Base-by-base conservation (phyloP, 176 grass and related monocot species). In the Aegilops sharonensis region DNA sequence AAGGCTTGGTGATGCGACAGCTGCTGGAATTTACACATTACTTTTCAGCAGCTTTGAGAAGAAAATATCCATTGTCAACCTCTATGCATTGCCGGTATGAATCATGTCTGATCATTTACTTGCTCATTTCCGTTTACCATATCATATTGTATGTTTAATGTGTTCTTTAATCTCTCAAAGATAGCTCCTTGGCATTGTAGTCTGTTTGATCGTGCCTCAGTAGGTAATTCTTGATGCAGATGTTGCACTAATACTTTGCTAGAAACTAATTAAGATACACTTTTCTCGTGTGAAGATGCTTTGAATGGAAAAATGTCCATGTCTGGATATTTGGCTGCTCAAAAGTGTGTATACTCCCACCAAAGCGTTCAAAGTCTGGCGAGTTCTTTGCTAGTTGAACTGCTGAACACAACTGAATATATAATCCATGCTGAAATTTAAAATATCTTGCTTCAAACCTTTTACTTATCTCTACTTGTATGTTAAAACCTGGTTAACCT, bases 1-100 rank as follows among this genome's bases (percentile, higher is more conserved):
- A 87, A 94, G 93, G 64, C 90, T 98, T 77, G 96, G 96, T 67
- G 93, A 98, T 91, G 96, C 93, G 21, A 92, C 93, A 68, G 96
- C 96, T 45, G 96, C 96, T 64, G 89, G 88, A 84, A 86, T 98
- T 78, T 98, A 94, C 65, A 94, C 87, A 30, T 83, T 94, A 21
- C 72, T 98, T 23, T 92, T 92, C 84, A 89, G 75, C 64, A 85
- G 85, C n/a, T 78, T 94, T 78, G 94, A 92, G 68, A 92, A 89
- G 73, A 94, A 87, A 76, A 64, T 82, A 21, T 90, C 90, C 23
- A 91, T 89, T 79, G 91, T 87, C 34, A 94, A 87, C 83, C 93
- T 98, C 64, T 98, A 91, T 83, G 96, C 84, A 54, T 75, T 98
- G 75, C 96, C 92, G 72, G 96, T 98, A 89, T 30, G 82, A 30